Evolutionary conservation across 768 basidiomycete genomes (phyloP), one percentile per base, ranked within the genome.

Genomic region (Lentinula aciculospora): DNA sequence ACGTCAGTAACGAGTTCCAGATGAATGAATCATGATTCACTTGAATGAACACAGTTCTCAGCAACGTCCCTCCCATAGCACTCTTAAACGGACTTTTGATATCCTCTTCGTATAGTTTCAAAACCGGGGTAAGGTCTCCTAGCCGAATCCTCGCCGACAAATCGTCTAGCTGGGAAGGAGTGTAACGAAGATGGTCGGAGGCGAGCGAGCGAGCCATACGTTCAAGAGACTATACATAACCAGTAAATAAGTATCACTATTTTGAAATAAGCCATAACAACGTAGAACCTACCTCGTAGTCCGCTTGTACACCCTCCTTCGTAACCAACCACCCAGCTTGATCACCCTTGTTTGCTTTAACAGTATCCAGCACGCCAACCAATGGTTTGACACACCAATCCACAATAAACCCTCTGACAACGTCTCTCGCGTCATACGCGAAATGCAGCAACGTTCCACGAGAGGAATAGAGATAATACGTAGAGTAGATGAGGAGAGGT

Each of bases 141-240:
- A 80, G 68, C 40, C 80, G 79, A 48, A 98, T 82, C 62, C 86
- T 82, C 15, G 70, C 67, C 1, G 88, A 82, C 15, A 98, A 74
- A 7, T 71, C 75, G 3, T 75, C 77, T n/a, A 97, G 77, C 64
- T 93, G 86, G 4, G 74, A 71, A 4, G 81, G 71, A 1, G 75
- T 74, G 58, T 92, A 88, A 25, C 81, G 72, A 42, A 95, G 76
- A 65, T 89, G 85, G 63, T 98, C 96, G 58, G 80, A 78, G 1
- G 91, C 94, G 2, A 98, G 79, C 17, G 91, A 81, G 3, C 94
- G 73, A 3, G 91, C 83, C 96, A 98, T 98, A 27, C 96, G 81
- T 69, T 98, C 91, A 25, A 98, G 79, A 21, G 90, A 94, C 93
- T 96, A 59, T 21, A 57, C 9, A 19, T 1, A 42, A 51, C 8